These are phyloP conservation scores for Persicaria tinctoria DNA, from an alignment of 148 eudicot species.

Conservation along the genomic window DNA sequence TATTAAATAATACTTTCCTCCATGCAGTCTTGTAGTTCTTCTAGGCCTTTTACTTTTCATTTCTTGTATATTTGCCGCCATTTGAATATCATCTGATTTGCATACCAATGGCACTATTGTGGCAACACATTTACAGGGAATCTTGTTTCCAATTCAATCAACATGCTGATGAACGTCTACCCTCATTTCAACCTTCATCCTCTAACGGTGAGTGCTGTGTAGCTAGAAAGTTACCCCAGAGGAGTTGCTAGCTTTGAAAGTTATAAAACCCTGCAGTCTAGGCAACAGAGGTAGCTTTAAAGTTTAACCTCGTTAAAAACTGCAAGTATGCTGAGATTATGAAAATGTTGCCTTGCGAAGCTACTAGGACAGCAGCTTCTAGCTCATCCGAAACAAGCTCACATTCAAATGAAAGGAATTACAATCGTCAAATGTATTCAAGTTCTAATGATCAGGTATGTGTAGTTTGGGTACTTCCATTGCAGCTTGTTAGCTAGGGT, in stretches of 20 bases:
- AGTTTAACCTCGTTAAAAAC: background rate
- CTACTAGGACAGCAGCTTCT: background rate
- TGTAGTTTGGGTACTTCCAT: background rate
- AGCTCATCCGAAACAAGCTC: background rate
- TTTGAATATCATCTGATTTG: background rate
- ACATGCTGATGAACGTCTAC: conserved; percentile 15
- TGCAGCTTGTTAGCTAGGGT: background rate
- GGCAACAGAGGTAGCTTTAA: background rate
- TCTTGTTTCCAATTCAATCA: conserved; percentile 9
- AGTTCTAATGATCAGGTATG: conserved; percentile 6
- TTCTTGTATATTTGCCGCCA: background rate
- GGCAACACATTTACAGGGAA: conserved; percentile 16
- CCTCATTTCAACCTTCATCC: conserved; percentile 3
- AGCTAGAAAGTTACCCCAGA: background rate
- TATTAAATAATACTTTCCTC: too few relatives aligned
- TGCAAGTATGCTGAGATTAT: background rate
- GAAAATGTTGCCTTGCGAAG: background rate
- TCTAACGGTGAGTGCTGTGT: conserved; percentile 6
- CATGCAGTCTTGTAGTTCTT: background rate
- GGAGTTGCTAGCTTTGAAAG: background rate
- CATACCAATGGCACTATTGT: background rate
- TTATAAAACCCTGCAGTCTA: background rate
- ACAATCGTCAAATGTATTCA: background rate
- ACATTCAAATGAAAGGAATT: background rate
- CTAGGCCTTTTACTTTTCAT: background rate